These are phyloP conservation scores for Linum lewisii DNA, from an alignment of 345 rosid genomes.

Conservation along the genomic window DNA sequence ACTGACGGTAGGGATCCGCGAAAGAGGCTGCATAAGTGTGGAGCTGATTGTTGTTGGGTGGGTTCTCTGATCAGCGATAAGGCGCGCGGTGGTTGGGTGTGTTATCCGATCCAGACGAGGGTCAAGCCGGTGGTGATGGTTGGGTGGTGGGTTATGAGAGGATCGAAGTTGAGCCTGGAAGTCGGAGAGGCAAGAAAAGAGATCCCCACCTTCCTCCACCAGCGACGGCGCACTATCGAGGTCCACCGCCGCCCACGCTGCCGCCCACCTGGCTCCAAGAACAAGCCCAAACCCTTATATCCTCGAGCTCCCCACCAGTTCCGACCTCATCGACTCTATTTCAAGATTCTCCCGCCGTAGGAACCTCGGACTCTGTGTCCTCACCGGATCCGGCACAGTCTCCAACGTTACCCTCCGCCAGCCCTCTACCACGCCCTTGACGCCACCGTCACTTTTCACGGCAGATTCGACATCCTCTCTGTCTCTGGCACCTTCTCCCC, in stretches of 20 bases:
- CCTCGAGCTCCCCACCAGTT: conserved; percentile 66
- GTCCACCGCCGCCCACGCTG: too few relatives aligned
- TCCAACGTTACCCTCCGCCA: conserved; percentile 85
- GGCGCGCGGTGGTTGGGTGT: too few relatives aligned
- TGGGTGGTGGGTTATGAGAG: too few relatives aligned
- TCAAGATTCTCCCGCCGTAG: conserved; percentile 61
- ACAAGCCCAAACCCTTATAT: conserved; percentile 85
- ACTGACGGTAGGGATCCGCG: too few relatives aligned
- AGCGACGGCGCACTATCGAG: conserved; percentile 59
- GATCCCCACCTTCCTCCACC: neutral
- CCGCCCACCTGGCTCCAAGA: conserved; percentile 89
- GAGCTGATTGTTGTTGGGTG: too few relatives aligned
- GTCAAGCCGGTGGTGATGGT: too few relatives aligned
- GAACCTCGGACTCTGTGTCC: conserved; percentile 49
- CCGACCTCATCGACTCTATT: conserved; percentile 60
- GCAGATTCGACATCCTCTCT: conserved; percentile 76
- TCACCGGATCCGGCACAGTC: conserved; percentile 70
- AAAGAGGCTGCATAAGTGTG: too few relatives aligned
- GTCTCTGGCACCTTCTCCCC: conserved; percentile 73
- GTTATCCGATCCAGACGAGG: too few relatives aligned
- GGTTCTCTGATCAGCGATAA: too few relatives aligned
- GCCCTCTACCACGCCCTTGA: conserved; percentile 59
- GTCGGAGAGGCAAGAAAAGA: too few relatives aligned
- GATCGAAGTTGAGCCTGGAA: too few relatives aligned
- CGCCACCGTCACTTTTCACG: conserved; percentile 68